Base-by-base conservation (phyloP, 768 basidiomycete species). In the Tricholoma sp. region DNA sequence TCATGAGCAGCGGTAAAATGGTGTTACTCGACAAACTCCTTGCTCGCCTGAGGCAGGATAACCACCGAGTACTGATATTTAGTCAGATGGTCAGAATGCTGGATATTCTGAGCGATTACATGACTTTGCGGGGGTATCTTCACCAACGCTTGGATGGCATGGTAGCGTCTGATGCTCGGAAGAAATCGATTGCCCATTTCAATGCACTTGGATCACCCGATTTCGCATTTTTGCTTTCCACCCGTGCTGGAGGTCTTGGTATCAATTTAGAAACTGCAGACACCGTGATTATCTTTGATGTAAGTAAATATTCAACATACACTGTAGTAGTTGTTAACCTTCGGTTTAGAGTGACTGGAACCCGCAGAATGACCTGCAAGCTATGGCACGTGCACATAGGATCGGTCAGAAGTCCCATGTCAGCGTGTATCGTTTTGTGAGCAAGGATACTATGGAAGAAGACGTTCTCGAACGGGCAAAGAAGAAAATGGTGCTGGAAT, bases 51-150 rank as follows among this genome's bases (percentile, higher is more conserved):
- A 89, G 89, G 65, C 85, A 83, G 63, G 96, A 98, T 69, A 91
- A 91, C 3, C 97, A 98, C 66, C 90, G 97, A 51, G 97, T 99
- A 24, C 81, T 99, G 64, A 98, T 99, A 65, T 99, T 99, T 79
- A 97, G 94, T 66, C 94, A 98, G 73, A 99, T 99, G 97, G 95
- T 98, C 58, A 86, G 97, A 58, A 92, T 98, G 85, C 81, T 99
- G 46, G 97, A 99, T 74, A 98, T 99, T 69, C 83, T 99, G 65
- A 95, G 91, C 62, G 97, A 99, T 72, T 98, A 98, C 74, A 94
- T 98, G 88, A 74, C 76, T 39, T 76, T 95, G 56, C 82, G 97
- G 50, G 90, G 91, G 37, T 98, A 96, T 66, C 84, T 84, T 59
- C 90, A 94, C 73, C 97, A 98, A 71, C 87, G 97, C 11, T 78